Base-by-base conservation (phyloP, 371 early-diverging fungal species). In the Thermomucor indicae-seudaticae region DNA sequence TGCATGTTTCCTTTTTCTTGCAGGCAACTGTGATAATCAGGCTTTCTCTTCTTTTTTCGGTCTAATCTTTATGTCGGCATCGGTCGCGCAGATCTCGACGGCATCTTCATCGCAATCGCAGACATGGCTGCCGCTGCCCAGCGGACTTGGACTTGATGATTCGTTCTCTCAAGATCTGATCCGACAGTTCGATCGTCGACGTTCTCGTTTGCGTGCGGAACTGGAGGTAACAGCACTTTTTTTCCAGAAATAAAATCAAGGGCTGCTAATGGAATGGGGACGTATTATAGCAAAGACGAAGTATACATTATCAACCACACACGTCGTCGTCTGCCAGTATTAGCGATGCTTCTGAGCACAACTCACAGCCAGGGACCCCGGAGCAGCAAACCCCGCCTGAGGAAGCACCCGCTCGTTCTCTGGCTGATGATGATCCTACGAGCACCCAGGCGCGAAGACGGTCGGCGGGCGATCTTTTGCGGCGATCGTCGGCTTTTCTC, bases 401-500 rank as follows among this genome's bases (percentile, higher is more conserved):
- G 32, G 35, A 32, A 24, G 19, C 46, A 32, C 11, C 30, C 30
- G 44, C 23, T 41, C 12, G 24, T n/a, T 24, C 35, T 8, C 10
- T 43, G 19, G 22, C 40, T 19, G 32, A 27, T 28, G 28, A 32
- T n/a, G 30, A n/a, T n/a, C n/a, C n/a, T n/a, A 22, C 6, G 41
- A 29, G 14, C 41, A 49, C 35, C 11, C 17, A 49, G 37, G 41
- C 29, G n/a, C 27, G 47, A 29, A 24, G 39, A 47, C 50, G 51
- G 34, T 51, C 69, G 29, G 71, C 71, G n/a, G 59, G 67, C 34
- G 65, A 65, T 30, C 44, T 75, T 31, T 56, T 75, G 11, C 63
- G 72, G 4, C 56, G 67, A 49, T 75, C 75, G 1, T 75, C 75
- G 12, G 75, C 75, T 0, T 75, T 62, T 29, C 48, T 75, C 7